Evolutionary conservation across 192 early-diverging fungal species (phyloP).

Genomic region (Entomortierella beljakovae): DNA sequence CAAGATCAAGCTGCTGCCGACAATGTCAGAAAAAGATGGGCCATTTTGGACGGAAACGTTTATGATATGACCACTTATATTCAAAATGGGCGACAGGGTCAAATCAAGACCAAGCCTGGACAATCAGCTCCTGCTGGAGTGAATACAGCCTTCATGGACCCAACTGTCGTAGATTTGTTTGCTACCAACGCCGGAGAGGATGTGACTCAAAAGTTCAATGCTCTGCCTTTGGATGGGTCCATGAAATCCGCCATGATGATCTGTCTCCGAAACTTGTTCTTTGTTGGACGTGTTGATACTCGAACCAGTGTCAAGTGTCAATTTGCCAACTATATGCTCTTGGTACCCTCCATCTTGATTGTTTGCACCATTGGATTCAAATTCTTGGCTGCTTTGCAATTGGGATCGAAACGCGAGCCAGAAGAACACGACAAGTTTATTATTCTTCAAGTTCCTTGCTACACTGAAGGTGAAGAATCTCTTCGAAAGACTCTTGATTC

Average conservation of each 20-base stretch:
- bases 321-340: slow-evolving; percentile 87
- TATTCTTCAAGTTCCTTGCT: slow-evolving; percentile 95
- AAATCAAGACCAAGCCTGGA: slow-evolving; percentile 50
- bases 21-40: slow-evolving; percentile 65
- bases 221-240: slow-evolving; percentile 58
- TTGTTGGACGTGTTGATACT: slow-evolving; percentile 86
- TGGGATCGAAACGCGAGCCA: slow-evolving; percentile 78
- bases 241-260: slow-evolving; percentile 64
- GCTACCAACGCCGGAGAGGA: slow-evolving; percentile 71
- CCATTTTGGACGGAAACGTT: slow-evolving; percentile 76
- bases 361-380: slow-evolving; percentile 91
- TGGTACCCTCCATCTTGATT: slow-evolving; percentile 83
- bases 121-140: slow-evolving; percentile 54
- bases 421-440: slow-evolving; percentile 93
- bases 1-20: slow-evolving; percentile 64
- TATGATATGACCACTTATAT: slow-evolving; percentile 82
- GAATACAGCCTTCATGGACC: slow-evolving; percentile 69
- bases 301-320: slow-evolving; percentile 84
- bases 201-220: slow-evolving; percentile 70
- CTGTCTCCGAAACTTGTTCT: slow-evolving; percentile 89
- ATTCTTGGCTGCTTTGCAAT: slow-evolving; percentile 95
- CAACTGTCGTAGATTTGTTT: slow-evolving; percentile 71
- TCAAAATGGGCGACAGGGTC: slow-evolving; percentile 58
- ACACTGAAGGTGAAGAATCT: slow-evolving; percentile 97
- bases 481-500: slow-evolving; percentile 94